Percentiles rank a stretch among this genome's conserved stretches.
These are phyloP conservation scores for Malus domestica DNA, from an alignment of 306 rosid genomes.

Conservation along the genomic window DNA sequence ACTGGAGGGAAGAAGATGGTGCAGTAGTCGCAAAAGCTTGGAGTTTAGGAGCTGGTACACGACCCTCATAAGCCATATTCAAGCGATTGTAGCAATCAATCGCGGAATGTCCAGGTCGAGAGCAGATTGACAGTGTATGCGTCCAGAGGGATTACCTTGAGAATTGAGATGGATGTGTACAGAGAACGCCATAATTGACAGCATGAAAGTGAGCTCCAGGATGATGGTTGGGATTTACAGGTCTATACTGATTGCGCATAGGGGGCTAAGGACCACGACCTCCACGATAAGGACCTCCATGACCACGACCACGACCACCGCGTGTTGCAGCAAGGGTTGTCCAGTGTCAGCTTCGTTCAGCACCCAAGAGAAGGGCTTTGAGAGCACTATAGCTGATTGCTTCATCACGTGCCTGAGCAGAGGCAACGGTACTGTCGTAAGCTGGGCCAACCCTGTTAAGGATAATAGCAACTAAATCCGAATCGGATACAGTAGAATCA, in stretches of 20 bases:
- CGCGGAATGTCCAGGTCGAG: not conserved
- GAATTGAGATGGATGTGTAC: not conserved
- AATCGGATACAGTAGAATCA: too few species aligned
- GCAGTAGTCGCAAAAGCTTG: not conserved
- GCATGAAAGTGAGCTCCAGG: not conserved
- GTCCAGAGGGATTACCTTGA: accelerated
- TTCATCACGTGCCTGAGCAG: too few species aligned
- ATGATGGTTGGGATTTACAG: too few species aligned
- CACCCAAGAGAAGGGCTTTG: not conserved
- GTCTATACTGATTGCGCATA: too few species aligned
- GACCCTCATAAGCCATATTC: not conserved
- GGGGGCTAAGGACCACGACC: too few species aligned
- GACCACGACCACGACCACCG: too few species aligned
- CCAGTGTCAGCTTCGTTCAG: not conserved
- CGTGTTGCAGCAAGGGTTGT: accelerated
- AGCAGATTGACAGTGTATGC: too few species aligned
- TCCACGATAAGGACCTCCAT: too few species aligned
- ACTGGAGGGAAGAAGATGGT: not conserved
- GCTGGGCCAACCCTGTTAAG: too few species aligned
- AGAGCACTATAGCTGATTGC: too few species aligned
- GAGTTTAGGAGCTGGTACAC: not conserved
- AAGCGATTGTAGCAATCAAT: not conserved
- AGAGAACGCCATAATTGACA: not conserved
- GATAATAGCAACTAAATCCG: too few species aligned
- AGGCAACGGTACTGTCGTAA: too few species aligned